Evolutionary conservation across 75 land plant genomes (phyloP).

Genomic region (Sequoia sempervirens): DNA sequence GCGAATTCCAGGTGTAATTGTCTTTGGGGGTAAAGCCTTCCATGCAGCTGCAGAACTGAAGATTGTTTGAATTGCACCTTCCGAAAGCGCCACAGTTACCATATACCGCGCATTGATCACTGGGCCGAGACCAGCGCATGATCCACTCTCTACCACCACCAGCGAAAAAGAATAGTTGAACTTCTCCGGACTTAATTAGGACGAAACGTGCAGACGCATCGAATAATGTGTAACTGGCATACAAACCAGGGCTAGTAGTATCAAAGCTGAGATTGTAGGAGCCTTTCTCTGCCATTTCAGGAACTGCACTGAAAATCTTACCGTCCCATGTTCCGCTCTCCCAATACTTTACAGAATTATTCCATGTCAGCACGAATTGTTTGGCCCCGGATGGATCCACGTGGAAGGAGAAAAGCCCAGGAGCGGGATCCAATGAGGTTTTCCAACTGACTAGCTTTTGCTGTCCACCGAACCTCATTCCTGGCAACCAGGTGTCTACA

Average conservation of each 20-base stretch:
- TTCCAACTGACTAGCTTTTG: slow-evolving; percentile 31
- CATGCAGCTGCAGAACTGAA: slow-evolving; percentile 22
- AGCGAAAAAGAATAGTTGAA: not conserved
- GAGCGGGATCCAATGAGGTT: not conserved
- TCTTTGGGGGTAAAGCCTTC: slow-evolving; percentile 24
- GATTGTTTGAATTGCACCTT: not conserved
- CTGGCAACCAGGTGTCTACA: slow-evolving; percentile 41
- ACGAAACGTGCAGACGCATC: not conserved
- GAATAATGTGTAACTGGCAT: not conserved
- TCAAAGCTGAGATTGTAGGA: not conserved
- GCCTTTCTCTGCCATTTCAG: not conserved
- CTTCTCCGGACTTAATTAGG: not conserved
- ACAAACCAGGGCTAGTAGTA: not conserved
- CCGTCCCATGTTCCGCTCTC: slow-evolving; percentile 12
- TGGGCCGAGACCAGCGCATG: not conserved
- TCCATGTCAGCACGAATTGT: slow-evolving; percentile 14
- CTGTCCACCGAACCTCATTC: slow-evolving; percentile 33
- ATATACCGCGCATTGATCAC: slow-evolving; percentile 4
- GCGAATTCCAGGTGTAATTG: slow-evolving; percentile 23
- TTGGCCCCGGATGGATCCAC: slow-evolving; percentile 7
- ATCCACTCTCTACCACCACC: not conserved
- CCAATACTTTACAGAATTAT: slow-evolving; percentile 18
- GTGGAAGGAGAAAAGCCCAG: slow-evolving; percentile 6
- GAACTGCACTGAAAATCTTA: not conserved
- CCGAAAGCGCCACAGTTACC: slow-evolving; percentile 17